phyloP scores from a whole-genome alignment of 2,329 filamentous ascomycete genomes.

The Colletotrichum navitas region DNA sequence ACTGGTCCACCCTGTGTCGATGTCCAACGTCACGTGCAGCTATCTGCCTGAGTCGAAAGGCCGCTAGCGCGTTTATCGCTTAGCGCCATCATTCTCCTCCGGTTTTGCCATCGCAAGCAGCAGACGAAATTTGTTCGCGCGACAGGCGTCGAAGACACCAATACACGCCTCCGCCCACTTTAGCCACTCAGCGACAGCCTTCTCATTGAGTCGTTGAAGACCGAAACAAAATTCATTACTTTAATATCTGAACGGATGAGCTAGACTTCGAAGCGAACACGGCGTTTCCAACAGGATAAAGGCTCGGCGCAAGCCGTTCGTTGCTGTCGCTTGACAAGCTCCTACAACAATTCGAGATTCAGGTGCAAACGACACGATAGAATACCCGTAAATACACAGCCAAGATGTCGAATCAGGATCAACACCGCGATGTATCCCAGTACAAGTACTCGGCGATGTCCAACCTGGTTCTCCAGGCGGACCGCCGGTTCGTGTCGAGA shows the following conservation, averaged over 20 bases:
- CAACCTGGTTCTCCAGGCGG: slow-evolving; percentile 99
- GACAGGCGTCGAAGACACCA: slow-evolving; percentile 27
- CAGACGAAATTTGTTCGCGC: slow-evolving; percentile 40
- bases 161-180: slow-evolving; percentile 30
- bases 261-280: slow-evolving; percentile 14
- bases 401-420: slow-evolving; percentile 80
- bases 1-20: slow-evolving; percentile 9
- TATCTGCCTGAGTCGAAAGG: background rate
- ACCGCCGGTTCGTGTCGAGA: slow-evolving; percentile 93
- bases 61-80: slow-evolving; percentile 24
- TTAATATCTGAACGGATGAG: slow-evolving; percentile 18
- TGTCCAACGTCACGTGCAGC: slow-evolving; percentile 9
- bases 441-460: slow-evolving; percentile 99
- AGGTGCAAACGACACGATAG: slow-evolving; percentile 31
- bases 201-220: slow-evolving; percentile 25
- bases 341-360: slow-evolving; percentile 21
- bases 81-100: slow-evolving; percentile 13
- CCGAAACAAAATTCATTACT: background rate
- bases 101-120: slow-evolving; percentile 26
- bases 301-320: slow-evolving; percentile 37
- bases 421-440: slow-evolving; percentile 87
- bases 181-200: slow-evolving; percentile 13
- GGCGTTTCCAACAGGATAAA: slow-evolving; percentile 31
- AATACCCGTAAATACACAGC: slow-evolving; percentile 44
- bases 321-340: slow-evolving; percentile 40